Evolutionary conservation across 305 asterid species (phyloP), one percentile per base, ranked within the genome.

Genomic region (Fraxinus albicans): DNA sequence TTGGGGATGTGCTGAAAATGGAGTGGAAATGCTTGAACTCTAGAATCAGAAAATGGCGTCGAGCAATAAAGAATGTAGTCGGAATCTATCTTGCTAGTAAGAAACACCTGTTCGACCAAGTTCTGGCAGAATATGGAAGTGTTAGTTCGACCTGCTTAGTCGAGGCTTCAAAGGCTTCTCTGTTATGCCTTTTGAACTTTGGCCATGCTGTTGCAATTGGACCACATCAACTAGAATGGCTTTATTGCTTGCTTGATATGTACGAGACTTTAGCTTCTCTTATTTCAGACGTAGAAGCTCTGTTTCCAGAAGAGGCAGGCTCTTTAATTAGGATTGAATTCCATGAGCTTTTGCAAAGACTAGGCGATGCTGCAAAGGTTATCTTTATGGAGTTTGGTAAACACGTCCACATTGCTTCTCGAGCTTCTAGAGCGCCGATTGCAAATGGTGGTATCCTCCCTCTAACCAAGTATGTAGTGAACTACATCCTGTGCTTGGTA

Each of bases 181-280:
- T 91, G 5, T 55, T 85, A 77, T 78, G 91, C 87, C 93, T 92
- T 77, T 50, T 92, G 88, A 89, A 90, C 78, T 94, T 92, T 42
- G 97, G 95, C 12, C 90, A 86, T n/a, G 97, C 97, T 35, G 91
- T 92, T 44, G 83, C 89, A 2, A 86, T 91, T 3, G 92, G 94
- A 34, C 90, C 98, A 23, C 88, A 77, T 36, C 47, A 38, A 4
- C 95, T 97, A 3, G 95, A 94, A 82, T 86, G 93, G 85, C 95
- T 92, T 70, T 90, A 80, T 77, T 88, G 94, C 85, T 81, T 94
- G 25, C 89, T 92, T 3, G 89, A 91, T 50, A 93, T 93, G 97
- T 90, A 91, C 38, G 98, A 92, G 86, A 89, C 77, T 83, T 73
- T 92, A 75, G 77, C 89, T 3, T 78, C 82, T 19, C 89, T 88